Percentiles rank a stretch among this genome's conserved stretches.
Conservation (phyloP, 2,329 filamentous ascomycete genomes). For the Keithomyces neogunnii region DNA sequence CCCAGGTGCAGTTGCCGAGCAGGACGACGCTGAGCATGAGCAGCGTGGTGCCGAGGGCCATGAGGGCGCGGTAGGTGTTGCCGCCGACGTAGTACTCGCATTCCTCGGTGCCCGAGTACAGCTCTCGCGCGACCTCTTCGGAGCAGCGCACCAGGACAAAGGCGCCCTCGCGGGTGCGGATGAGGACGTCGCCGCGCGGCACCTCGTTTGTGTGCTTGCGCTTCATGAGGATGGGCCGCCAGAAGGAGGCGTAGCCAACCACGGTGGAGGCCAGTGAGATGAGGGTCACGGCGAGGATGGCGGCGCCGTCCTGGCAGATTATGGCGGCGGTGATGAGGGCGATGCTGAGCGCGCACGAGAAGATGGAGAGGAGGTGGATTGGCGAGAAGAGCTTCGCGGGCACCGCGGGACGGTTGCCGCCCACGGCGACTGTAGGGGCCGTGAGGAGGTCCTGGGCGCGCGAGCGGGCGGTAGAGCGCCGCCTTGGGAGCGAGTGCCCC, state of each 20-base stretch:
- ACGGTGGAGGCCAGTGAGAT: conserved; percentile 45
- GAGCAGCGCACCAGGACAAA: conserved; percentile 50
- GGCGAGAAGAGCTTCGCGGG: conserved; percentile 41
- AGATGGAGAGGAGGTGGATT: conserved; percentile 42
- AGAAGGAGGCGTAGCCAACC: conserved; percentile 48
- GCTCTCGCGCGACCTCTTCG: conserved; percentile 53
- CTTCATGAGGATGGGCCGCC: conserved; percentile 46
- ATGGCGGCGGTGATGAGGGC: conserved; percentile 36
- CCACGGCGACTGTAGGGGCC: conserved; percentile 30
- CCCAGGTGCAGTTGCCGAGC: conserved; percentile 54
- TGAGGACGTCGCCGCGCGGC: conserved; percentile 50
- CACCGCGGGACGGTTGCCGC: conserved; percentile 33
- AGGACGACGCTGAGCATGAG: conserved; percentile 55
- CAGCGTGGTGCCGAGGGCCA: conserved; percentile 48
- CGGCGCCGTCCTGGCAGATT: conserved; percentile 26
- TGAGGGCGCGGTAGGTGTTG: conserved; percentile 41
- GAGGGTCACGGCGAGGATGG: conserved; percentile 35
- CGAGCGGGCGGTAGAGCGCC: conserved; percentile 29
- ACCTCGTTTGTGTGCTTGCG: conserved; percentile 39
- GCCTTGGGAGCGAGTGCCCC: conserved; percentile 3
- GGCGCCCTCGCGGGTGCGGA: conserved; percentile 50
- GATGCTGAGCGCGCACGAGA: conserved; percentile 41
- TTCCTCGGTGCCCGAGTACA: conserved; percentile 53
- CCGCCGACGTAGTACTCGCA: conserved; percentile 45
- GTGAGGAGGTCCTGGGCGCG: conserved; percentile 34